phyloP scores from a whole-genome alignment of 1,139 yeast species.

The Yamadazyma atmosphaerica region DNA sequence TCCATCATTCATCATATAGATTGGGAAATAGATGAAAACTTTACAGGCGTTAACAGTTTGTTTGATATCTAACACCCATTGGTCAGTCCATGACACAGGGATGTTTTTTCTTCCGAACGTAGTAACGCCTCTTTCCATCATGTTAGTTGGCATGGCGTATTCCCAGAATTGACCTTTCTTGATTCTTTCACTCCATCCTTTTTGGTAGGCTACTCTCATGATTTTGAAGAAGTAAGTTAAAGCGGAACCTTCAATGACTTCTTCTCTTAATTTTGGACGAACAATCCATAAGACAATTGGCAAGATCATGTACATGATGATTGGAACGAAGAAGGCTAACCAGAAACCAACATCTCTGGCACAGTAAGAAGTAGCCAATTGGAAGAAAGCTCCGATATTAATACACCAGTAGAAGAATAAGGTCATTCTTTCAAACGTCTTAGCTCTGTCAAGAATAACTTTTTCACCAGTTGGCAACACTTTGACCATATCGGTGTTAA shows the following conservation, averaged over 20 bases:
- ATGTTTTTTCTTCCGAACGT: conserved; percentile 22
- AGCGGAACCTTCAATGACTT: conserved; percentile 49
- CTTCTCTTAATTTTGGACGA: conserved; percentile 36
- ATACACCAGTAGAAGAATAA: conserved; percentile 79
- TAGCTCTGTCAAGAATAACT: conserved; percentile 69
- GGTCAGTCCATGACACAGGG: conserved; percentile 46
- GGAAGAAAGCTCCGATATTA: conserved; percentile 77
- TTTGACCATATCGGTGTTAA: conserved; percentile 58
- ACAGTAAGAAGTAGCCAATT: conserved; percentile 73
- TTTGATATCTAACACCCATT: conserved; percentile 62
- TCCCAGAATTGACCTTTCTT: conserved; percentile 49
- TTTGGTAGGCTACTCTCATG: conserved; percentile 36
- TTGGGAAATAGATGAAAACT: conserved; percentile 61
- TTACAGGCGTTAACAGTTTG: conserved; percentile 61
- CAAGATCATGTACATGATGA: conserved; percentile 47
- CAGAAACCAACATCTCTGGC: conserved; percentile 74
- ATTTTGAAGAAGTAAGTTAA: conserved; percentile 46
- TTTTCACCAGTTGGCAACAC: conserved; percentile 60
- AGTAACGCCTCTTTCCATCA: conserved; percentile 42
- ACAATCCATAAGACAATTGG: conserved; percentile 46
- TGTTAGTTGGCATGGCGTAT: conserved; percentile 52
- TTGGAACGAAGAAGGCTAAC: conserved; percentile 69
- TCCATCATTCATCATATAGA: conserved; percentile 64
- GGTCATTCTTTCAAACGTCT: conserved; percentile 73
- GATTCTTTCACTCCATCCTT: conserved; percentile 40